Percentiles rank a stretch among this genome's conserved stretches.
Evolutionary conservation across 2,329 filamentous ascomycete species (phyloP).

Genomic region (Stemphylium vesicarium): DNA sequence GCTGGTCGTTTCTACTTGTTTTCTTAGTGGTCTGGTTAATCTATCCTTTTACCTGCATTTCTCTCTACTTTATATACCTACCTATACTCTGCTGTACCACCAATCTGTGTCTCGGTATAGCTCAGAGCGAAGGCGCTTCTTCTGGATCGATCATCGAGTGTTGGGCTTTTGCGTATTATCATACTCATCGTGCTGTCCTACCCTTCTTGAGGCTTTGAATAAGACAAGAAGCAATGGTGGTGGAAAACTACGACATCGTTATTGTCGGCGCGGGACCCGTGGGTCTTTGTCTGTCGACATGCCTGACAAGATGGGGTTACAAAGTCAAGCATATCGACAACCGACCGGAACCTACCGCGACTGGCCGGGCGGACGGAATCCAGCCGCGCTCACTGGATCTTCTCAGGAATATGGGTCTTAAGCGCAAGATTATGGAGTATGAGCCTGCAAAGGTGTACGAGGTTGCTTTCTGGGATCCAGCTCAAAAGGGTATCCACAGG

Average conservation of each 20-base stretch:
- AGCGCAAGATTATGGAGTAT: slow-evolving; percentile 84
- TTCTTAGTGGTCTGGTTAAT: neutral
- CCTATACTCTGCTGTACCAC: neutral
- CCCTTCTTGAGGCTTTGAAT: neutral
- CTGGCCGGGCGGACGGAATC: slow-evolving; percentile 88
- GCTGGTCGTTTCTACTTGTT: slow-evolving; percentile 8
- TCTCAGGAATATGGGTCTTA: slow-evolving; percentile 86
- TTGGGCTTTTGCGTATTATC: slow-evolving; percentile 2
- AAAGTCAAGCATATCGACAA: slow-evolving; percentile 96
- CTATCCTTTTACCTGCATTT: neutral
- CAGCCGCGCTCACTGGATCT: slow-evolving; percentile 89
- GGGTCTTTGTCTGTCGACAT: slow-evolving; percentile 85
- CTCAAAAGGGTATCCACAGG: slow-evolving; percentile 60
- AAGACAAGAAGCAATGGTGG: slow-evolving; percentile 16
- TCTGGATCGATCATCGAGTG: slow-evolving; percentile 9
- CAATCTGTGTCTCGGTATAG: neutral
- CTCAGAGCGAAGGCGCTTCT: neutral
- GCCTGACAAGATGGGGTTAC: slow-evolving; percentile 90
- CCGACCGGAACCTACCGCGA: slow-evolving; percentile 80
- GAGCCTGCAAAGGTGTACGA: slow-evolving; percentile 85
- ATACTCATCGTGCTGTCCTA: neutral
- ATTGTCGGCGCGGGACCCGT: slow-evolving; percentile 90
- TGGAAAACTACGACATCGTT: slow-evolving; percentile 70
- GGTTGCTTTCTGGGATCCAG: slow-evolving; percentile 70
- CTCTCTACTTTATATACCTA: neutral